Base-by-base conservation (phyloP, 768 basidiomycete genomes). In the Hygrophorus pudorinus region DNA sequence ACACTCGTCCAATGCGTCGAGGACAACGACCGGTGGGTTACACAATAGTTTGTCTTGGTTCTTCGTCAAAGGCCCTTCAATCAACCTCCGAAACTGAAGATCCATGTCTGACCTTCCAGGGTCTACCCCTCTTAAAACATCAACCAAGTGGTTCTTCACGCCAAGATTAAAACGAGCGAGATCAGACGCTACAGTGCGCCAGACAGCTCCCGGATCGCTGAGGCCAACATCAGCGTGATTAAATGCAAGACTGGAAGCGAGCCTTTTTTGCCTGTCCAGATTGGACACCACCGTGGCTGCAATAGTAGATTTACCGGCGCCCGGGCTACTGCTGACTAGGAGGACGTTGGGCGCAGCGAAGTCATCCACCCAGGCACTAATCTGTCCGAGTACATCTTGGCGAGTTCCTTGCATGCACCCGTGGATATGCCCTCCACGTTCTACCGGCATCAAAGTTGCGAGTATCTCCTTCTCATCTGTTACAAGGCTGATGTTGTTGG, bases 301-400 rank as follows among this genome's bases (percentile, higher is more conserved):
- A 28, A 59, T 36, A 11, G 49, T 48, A 13, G 58, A 49, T 44
- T 59, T 61, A 1, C 59, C 59, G 7, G 37, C 49, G 5, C 58
- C 59, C 1, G 59, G 56, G 39, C 38, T 47, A 9, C 59, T 58
- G 30, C 43, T 48, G n/a, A 60, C 40, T 53, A 53, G 59, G 8
- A 55, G 38, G n/a, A 57, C 75, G 31, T 55, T 56, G n/a, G 48
- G 50, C 5, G 45, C 53, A 0, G 61, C 58, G 1, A 57, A 64
- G 2, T 65, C 60, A n/a, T 65, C 67, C 7, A 68, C 65, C 34
- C 53, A 62, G 1, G 24, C 11, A 20, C 54, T 39, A 24, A 58
- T 48, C 28, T 41, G 21, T n/a, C 16, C 17, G 12, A 59, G 45
- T 9, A 57, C 38, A 2, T 33, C 34, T 29, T 51, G 17, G 12